Base-by-base conservation (phyloP, 2,329 filamentous ascomycete genomes). In the Aspergillus udagawae region DNA sequence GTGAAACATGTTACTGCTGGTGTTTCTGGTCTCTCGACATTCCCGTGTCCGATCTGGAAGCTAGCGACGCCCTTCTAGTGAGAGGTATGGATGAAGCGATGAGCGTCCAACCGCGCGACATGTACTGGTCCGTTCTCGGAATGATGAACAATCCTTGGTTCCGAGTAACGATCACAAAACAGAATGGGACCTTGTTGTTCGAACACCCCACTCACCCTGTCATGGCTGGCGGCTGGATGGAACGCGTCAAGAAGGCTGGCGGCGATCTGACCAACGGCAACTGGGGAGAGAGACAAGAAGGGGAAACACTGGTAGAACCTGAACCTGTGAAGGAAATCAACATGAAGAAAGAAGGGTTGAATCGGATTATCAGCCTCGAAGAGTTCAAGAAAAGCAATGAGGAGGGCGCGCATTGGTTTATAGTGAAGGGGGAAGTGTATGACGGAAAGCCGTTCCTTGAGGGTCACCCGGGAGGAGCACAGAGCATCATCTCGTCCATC, bases 101-200 rank as follows among this genome's bases (percentile, higher is more conserved):
- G 84, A 90, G 89, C 73, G 79, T 90, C 0, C 91, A 96, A 70
- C 92, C 92, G 4, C 83, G 90, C 60, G 92, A 97, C 67, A 94
- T 96, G 90, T 96, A 96, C 76, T 97, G 92, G 92, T 92, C 86
- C 59, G 91, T 96, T 2, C 77, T 96, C 42, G 92, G 92, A 0
- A 97, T 97, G 92, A 96, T 97, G 92, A 96, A 96, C 75, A 96
- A 96, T 66, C 90, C 91, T 0, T 97, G 92, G 92, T 97, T 89
- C 72, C 83, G 92, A 4, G 83, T 97, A 1, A 84, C 86, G 1
- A 89, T 97, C 54, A 83, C 85, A 53, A 86, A 86, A 55, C 86
- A 92, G 58, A 80, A 79, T 0, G 79, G 83, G 17, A 74, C 69
- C 7, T 75, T 96, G 45, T 81, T 84, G 5, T 97, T 97, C 64